Conservation (phyloP, 108 stramenopile genomes). For the Nitzschia inconspicua region DNA sequence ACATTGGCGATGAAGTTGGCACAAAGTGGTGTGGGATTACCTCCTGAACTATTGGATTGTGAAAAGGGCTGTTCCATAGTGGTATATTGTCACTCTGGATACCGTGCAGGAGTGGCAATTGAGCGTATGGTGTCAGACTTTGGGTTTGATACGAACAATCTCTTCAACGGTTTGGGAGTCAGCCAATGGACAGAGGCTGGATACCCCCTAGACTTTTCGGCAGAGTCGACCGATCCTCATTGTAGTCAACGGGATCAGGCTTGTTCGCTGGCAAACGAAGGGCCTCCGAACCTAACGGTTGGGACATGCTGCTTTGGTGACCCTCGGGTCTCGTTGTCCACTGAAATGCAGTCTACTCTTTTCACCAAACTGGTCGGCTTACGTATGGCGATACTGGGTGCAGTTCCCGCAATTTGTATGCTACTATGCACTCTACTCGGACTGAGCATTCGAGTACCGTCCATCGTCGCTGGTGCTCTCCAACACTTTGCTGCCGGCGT, state of each 20-base stretch:
- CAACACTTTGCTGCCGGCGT: constrained; percentile 26
- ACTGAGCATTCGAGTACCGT: background rate
- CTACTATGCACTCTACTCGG: background rate
- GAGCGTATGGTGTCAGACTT: constrained; percentile 2
- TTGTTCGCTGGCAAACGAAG: no score
- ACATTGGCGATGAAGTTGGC: constrained; percentile 19
- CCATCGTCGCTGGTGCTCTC: constrained; percentile 9
- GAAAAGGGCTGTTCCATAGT: constrained; percentile 10
- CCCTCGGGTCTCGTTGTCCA: no score
- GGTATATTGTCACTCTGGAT: constrained; percentile 24
- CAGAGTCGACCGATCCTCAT: no score
- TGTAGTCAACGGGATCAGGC: no score
- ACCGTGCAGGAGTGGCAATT: constrained; percentile 13
- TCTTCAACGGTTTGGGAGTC: constrained; percentile 32
- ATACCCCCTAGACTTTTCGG: constrained; percentile 10
- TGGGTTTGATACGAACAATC: constrained; percentile 16
- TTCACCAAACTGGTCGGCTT: no score
- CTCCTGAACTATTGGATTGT: constrained; percentile 2
- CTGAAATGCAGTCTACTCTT: no score
- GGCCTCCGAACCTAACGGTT: no score
- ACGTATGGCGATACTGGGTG: background rate
- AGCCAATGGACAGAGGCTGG: constrained; percentile 23
- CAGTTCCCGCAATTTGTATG: background rate
- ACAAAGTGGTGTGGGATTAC: background rate
- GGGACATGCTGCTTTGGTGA: no score